These are phyloP conservation scores for Trichoderma asperellum DNA, from an alignment of 2,329 filamentous ascomycete species.

Conservation along the genomic window DNA sequence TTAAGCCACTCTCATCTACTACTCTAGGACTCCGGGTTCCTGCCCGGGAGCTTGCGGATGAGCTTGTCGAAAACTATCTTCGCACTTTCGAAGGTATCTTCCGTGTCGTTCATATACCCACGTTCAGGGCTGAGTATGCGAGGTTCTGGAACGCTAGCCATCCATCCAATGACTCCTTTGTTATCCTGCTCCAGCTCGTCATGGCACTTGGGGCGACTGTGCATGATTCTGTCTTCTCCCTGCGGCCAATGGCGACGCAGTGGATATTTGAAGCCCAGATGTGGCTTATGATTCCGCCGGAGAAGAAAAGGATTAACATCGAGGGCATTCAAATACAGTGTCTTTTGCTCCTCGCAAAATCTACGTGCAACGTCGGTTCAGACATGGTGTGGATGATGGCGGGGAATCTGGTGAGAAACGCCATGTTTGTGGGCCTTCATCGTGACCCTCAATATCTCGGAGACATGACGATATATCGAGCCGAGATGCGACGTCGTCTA, in stretches of 20 bases:
- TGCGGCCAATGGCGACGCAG: constrained; percentile 49
- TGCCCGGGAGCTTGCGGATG: constrained; percentile 49
- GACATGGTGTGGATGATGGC: constrained; percentile 58
- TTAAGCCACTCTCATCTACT: constrained; percentile 41
- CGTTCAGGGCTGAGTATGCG: constrained; percentile 59
- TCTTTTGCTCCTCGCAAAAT: constrained; percentile 54
- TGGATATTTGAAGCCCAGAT: constrained; percentile 59
- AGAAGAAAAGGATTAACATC: constrained; percentile 55
- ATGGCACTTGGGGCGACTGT: constrained; percentile 56
- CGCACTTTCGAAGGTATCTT: constrained; percentile 60
- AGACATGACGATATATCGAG: constrained; percentile 51
- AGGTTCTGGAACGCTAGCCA: constrained; percentile 52
- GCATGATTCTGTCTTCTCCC: constrained; percentile 50
- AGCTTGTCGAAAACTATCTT: constrained; percentile 58
- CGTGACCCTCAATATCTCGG: constrained; percentile 57
- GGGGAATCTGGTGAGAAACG: constrained; percentile 56
- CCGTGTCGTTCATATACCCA: constrained; percentile 61
- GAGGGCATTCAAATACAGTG: constrained; percentile 56
- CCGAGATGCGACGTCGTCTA: constrained; percentile 59
- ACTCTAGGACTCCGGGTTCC: constrained; percentile 49
- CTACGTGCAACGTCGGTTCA: constrained; percentile 51
- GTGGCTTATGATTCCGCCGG: constrained; percentile 52
- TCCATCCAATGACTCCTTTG: constrained; percentile 48
- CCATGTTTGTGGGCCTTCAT: constrained; percentile 63
- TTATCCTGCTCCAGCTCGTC: constrained; percentile 58